A percentile compares a stretch with the other conserved stretches of the same genome.
phyloP scores from a whole-genome alignment of 1,284 basidiomycete genomes.

The Ustilago sp. region DNA sequence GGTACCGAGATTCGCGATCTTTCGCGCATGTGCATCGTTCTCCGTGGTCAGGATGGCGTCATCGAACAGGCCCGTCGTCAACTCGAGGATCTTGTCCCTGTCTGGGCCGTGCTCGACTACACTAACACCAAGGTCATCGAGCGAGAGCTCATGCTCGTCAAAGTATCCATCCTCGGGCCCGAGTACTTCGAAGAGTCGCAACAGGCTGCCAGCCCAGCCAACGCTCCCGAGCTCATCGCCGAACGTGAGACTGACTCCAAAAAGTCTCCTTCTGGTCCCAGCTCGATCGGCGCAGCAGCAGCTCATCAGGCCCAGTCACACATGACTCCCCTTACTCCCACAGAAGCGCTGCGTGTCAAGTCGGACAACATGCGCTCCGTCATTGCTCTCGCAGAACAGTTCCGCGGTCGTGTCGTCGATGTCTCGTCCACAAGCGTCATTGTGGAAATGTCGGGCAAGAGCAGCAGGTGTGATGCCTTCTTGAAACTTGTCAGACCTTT shows the following conservation, averaged over 20 bases:
- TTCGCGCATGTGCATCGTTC: conserved; percentile 97
- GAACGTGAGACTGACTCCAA: conserved; percentile 48
- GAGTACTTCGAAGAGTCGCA: conserved; percentile 83
- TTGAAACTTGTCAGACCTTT: conserved; percentile 91
- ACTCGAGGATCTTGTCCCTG: conserved; percentile 68
- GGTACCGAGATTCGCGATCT: conserved; percentile 97
- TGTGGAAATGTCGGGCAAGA: conserved; percentile 94
- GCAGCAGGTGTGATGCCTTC: conserved; percentile 90
- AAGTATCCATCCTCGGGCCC: conserved; percentile 94
- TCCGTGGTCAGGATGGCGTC: conserved; percentile 95
- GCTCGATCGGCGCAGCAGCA: conserved; percentile 17
- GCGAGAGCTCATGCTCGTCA: conserved; percentile 87
- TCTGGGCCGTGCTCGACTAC: conserved; percentile 70
- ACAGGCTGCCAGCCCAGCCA: conserved; percentile 28
- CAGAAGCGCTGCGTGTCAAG: conserved; percentile 87
- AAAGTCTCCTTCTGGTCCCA: conserved; percentile 19
- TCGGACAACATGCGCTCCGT: conserved; percentile 90
- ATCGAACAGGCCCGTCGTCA: conserved; percentile 82
- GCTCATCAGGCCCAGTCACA: conserved; percentile 18
- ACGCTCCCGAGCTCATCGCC: conserved; percentile 56
- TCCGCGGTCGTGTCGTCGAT: conserved; percentile 92
- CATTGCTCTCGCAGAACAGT: conserved; percentile 85
- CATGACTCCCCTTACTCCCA: conserved; percentile 75
- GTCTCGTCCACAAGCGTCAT: conserved; percentile 93
- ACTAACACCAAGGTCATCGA: conserved; percentile 76